Conservation (phyloP, 2,329 filamentous ascomycete genomes). For the Ilyonectria sp. region DNA sequence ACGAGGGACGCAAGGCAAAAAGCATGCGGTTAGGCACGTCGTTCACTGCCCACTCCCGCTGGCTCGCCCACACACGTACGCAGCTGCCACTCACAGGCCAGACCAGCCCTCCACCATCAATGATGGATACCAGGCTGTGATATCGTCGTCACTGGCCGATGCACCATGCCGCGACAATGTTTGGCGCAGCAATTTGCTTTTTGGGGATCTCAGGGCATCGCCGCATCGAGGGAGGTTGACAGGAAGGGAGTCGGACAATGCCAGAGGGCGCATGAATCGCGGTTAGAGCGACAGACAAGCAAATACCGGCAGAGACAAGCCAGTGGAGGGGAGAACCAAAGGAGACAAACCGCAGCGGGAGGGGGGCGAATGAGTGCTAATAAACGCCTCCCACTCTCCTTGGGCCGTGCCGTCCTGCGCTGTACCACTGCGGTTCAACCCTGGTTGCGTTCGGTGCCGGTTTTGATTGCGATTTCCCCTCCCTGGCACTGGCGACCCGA, state of each 20-base stretch:
- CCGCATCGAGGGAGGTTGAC: background rate
- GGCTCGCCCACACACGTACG: constrained; percentile 5
- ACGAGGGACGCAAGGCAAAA: background rate
- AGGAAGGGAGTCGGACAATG: background rate
- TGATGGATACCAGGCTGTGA: constrained; percentile 14
- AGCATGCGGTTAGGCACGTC: constrained; percentile 8
- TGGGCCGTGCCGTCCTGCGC: background rate
- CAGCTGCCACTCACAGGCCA: constrained; percentile 14
- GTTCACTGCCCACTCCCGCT: constrained; percentile 13
- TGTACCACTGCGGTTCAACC: constrained; percentile 28
- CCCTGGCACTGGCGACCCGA: constrained; percentile 37
- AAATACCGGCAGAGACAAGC: too few relatives aligned
- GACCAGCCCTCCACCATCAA: constrained; percentile 21
- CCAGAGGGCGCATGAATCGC: too few relatives aligned
- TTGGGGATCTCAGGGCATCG: background rate
- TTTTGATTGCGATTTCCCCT: constrained; percentile 49
- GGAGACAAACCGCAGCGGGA: too few relatives aligned
- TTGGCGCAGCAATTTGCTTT: background rate
- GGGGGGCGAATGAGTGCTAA: too few relatives aligned
- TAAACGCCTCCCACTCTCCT: constrained; percentile 9
- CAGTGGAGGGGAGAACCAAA: background rate
- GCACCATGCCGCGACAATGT: background rate
- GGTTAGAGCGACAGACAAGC: too few relatives aligned
- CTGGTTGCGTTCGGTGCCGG: constrained; percentile 35
- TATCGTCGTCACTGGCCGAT: constrained; percentile 14